phyloP scores from a whole-genome alignment of 768 basidiomycete genomes.

The Mycena metata region DNA sequence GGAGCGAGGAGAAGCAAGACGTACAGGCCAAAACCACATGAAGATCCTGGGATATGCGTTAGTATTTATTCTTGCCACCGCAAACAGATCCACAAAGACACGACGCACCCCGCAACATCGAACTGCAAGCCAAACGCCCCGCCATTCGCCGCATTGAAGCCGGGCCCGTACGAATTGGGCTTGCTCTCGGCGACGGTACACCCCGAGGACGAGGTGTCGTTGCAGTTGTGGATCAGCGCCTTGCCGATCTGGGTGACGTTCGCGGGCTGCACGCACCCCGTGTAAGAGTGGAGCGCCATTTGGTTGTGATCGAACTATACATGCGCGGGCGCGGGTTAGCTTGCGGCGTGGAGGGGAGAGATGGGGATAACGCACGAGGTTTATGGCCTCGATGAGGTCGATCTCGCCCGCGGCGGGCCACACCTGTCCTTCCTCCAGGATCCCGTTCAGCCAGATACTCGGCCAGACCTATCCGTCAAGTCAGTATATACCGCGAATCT shows the following conservation, averaged over 20 bases:
- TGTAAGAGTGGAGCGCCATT: constrained; percentile 33
- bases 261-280: constrained; percentile 28
- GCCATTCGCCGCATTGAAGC: constrained; percentile 76
- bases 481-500: no score
- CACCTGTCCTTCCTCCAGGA: constrained; percentile 51
- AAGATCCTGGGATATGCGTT: constrained; percentile 47
- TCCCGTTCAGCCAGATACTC: constrained; percentile 57
- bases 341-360: no score
- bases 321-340: background rate
- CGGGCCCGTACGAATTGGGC: constrained; percentile 72
- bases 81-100: background rate
- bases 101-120: constrained; percentile 49
- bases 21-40: constrained; percentile 61
- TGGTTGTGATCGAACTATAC: constrained; percentile 36
- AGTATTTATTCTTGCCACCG: background rate
- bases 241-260: constrained; percentile 44
- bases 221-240: constrained; percentile 60
- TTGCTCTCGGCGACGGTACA: constrained; percentile 75
- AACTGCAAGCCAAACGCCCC: constrained; percentile 85
- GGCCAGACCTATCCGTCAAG: constrained; percentile 56
- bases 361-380: constrained; percentile 28
- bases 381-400: constrained; percentile 46
- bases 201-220: constrained; percentile 62
- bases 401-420: constrained; percentile 67
- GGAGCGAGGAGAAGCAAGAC: constrained; percentile 32